Evolutionary conservation across 352 stramenopile species (phyloP).

Genomic region (Globisporangium ultimum): DNA sequence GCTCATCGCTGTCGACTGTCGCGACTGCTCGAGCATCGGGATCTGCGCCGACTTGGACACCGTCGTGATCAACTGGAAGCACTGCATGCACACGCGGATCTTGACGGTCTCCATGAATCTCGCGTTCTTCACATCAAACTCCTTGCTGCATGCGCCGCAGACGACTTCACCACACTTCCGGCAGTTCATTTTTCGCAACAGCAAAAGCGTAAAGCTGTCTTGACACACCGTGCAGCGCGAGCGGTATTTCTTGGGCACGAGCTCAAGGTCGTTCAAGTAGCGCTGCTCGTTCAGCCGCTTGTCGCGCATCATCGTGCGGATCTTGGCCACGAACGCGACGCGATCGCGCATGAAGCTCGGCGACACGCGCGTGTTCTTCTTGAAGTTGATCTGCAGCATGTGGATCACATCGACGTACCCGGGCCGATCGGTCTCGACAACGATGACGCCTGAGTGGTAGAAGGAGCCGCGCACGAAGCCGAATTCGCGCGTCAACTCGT

Average conservation of each 20-base stretch:
- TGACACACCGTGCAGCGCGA: slow-evolving; percentile 70
- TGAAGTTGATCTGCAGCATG: slow-evolving; percentile 80
- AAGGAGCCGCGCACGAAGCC: slow-evolving; percentile 71
- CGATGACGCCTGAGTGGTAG: slow-evolving; percentile 84
- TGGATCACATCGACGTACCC: slow-evolving; percentile 82
- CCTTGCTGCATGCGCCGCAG: slow-evolving; percentile 82
- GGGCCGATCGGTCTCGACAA: slow-evolving; percentile 68
- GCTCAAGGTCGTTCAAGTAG: slow-evolving; percentile 76
- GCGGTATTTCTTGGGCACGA: slow-evolving; percentile 81
- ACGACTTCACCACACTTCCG: slow-evolving; percentile 87
- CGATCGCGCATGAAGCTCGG: slow-evolving; percentile 34
- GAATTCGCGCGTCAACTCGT: slow-evolving; percentile 75
- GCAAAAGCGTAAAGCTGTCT: slow-evolving; percentile 80
- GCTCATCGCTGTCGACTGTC: slow-evolving; percentile 54
- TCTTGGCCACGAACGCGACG: slow-evolving; percentile 44
- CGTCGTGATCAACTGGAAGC: slow-evolving; percentile 78
- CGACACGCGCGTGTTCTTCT: slow-evolving; percentile 56
- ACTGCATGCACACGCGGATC: slow-evolving; percentile 84
- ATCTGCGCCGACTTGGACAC: slow-evolving; percentile 39
- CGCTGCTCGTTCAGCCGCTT: slow-evolving; percentile 80
- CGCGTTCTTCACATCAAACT: slow-evolving; percentile 66
- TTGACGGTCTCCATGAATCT: slow-evolving; percentile 65
- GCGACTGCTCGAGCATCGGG: slow-evolving; percentile 43
- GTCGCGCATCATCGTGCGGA: slow-evolving; percentile 61
- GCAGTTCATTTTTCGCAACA: slow-evolving; percentile 83